Conservation (phyloP, 2,329 filamentous ascomycete genomes). For the Nakataea oryzae region DNA sequence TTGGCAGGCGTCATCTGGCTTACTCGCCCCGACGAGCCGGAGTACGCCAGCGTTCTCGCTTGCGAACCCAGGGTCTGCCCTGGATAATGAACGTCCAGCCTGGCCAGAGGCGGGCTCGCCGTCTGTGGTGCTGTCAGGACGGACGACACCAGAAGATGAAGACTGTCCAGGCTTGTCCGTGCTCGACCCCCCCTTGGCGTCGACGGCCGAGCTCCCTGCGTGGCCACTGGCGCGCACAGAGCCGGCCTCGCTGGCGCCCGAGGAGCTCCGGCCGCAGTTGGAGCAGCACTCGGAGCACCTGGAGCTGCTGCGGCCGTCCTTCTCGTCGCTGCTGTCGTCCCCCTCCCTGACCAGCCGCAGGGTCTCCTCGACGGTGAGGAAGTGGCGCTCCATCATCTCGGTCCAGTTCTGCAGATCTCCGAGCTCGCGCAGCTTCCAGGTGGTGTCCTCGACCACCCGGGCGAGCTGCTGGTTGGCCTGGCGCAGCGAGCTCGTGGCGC, state of each 20-base stretch:
- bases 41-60: not conserved
- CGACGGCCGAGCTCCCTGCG: not conserved
- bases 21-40: not conserved
- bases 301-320: constrained; percentile 16
- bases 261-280: constrained; percentile 9
- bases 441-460: constrained; percentile 51
- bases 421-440: constrained; percentile 61
- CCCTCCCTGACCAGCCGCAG: constrained; percentile 39
- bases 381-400: constrained; percentile 64
- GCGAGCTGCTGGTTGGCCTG: constrained; percentile 57
- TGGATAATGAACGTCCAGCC: not conserved
- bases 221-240: constrained; percentile 5
- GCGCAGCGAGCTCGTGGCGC: constrained; percentile 47
- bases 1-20: not conserved
- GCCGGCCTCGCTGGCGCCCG: constrained; percentile 8
- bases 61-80: not conserved
- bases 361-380: constrained; percentile 55
- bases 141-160: not conserved
- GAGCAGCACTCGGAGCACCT: constrained; percentile 13
- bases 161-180: constrained; percentile 5
- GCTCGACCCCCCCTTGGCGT: constrained; percentile 6
- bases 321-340: constrained; percentile 8
- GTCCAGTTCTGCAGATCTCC: constrained; percentile 83
- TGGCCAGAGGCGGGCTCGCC: not conserved
- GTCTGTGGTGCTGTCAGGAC: too few relatives aligned